These are phyloP conservation scores for Fusarium sp. DNA, from an alignment of 2,329 filamentous ascomycete genomes.

Conservation along the genomic window DNA sequence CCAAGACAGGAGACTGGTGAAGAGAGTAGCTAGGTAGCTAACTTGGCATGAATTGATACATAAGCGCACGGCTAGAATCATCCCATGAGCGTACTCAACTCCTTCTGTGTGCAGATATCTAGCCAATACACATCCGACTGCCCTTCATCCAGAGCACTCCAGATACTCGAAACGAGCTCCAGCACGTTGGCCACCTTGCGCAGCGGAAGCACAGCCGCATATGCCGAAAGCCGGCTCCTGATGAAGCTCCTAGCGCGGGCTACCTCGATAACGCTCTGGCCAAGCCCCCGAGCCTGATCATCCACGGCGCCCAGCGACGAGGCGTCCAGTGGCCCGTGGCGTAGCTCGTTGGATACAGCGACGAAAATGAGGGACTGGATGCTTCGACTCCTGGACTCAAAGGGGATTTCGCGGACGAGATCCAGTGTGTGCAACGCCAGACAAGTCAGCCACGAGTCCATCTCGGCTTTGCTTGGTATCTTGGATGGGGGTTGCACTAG, in stretches of 20 bases:
- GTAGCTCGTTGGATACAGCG: slow-evolving; percentile 30
- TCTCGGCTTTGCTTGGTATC: slow-evolving; percentile 20
- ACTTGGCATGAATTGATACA: background rate
- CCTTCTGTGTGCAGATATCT: slow-evolving; percentile 22
- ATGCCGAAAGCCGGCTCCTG: slow-evolving; percentile 18
- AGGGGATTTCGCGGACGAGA: slow-evolving; percentile 21
- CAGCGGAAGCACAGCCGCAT: slow-evolving; percentile 19
- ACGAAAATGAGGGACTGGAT: slow-evolving; percentile 13
- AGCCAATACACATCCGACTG: slow-evolving; percentile 34
- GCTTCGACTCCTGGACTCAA: slow-evolving; percentile 10
- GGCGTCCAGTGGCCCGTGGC: background rate
- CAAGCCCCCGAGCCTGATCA: background rate
- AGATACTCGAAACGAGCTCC: slow-evolving; percentile 23
- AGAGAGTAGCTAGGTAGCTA: background rate
- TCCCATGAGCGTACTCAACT: slow-evolving; percentile 33
- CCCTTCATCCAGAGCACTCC: slow-evolving; percentile 26
- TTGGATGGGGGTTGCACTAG: background rate
- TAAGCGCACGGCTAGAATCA: background rate
- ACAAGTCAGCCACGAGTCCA: slow-evolving; percentile 32
- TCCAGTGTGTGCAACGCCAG: slow-evolving; percentile 29
- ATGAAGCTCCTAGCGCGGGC: slow-evolving; percentile 25
- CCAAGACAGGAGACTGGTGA: background rate
- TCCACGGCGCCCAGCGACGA: background rate
- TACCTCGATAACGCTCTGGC: slow-evolving; percentile 18
- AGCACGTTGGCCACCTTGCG: slow-evolving; percentile 18